Evolutionary conservation across 768 basidiomycete species (phyloP).

Genomic region (Pleurotus giganteus): DNA sequence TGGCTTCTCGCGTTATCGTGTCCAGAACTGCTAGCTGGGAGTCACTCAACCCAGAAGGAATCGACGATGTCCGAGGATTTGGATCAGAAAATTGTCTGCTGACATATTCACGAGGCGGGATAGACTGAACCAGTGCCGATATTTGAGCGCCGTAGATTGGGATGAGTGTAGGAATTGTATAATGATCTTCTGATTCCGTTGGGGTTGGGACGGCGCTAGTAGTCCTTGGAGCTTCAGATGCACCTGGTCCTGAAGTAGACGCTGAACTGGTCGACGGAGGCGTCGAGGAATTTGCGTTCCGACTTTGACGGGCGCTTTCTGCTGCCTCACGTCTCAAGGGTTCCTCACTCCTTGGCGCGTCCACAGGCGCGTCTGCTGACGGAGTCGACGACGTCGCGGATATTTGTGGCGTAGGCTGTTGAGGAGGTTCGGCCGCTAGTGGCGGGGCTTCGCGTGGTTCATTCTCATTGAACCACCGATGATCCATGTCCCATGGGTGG

Average conservation of each 20-base stretch:
- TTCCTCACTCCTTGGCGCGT: not conserved
- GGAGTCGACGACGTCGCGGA: conserved; percentile 3
- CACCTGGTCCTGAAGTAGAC: not conserved
- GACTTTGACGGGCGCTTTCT: conserved; percentile 8
- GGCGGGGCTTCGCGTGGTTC: conserved; percentile 11
- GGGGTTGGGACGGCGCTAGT: conserved; percentile 1
- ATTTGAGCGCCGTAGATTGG: not conserved
- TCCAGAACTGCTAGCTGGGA: conserved; percentile 69
- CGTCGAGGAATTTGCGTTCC: not conserved
- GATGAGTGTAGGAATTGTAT: not conserved
- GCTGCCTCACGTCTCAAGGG: not conserved
- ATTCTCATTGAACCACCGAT: conserved; percentile 24
- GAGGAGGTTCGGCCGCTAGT: conserved; percentile 8
- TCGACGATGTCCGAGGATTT: conserved; percentile 19
- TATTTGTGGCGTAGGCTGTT: not conserved
- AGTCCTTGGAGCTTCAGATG: not conserved
- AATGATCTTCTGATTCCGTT: not conserved
- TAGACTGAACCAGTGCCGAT: not conserved
- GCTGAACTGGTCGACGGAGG: conserved; percentile 10
- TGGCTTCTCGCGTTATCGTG: conserved; percentile 68
- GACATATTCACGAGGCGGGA: not conserved
- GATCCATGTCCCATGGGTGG: conserved; percentile 51
- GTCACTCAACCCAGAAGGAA: conserved; percentile 51
- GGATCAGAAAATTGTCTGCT: not conserved
- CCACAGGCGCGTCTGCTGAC: not conserved